Conservation (phyloP, 495 filamentous ascomycete species). For the Hyaloscypha variabilis region DNA sequence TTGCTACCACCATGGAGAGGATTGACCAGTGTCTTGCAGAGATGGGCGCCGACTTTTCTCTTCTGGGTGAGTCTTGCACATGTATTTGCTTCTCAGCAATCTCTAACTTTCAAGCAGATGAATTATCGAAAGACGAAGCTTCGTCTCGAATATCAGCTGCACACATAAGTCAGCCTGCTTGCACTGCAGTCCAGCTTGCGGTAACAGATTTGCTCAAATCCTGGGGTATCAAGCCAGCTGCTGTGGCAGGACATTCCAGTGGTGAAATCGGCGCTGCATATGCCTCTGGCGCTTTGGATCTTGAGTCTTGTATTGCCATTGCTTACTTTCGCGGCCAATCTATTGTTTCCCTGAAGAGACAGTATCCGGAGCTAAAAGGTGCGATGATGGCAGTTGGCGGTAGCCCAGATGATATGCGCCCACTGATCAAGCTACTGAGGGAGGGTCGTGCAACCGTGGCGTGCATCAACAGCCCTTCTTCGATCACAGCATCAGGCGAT, state of each 20-base stretch:
- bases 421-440: background rate
- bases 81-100: background rate
- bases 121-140: conserved; percentile 40
- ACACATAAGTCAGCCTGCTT: conserved; percentile 50
- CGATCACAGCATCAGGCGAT: conserved; percentile 61
- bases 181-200: conserved; percentile 52
- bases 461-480: conserved; percentile 59
- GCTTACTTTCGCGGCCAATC: conserved; percentile 45
- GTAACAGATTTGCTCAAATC: conserved; percentile 54
- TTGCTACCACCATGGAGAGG: background rate
- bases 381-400: conserved; percentile 54
- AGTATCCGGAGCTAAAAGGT: conserved; percentile 27
- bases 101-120: background rate
- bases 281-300: conserved; percentile 48
- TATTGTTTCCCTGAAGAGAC: background rate
- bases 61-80: background rate
- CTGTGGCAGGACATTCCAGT: conserved; percentile 64
- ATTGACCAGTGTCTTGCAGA: conserved; percentile 42
- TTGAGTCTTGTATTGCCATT: conserved; percentile 54
- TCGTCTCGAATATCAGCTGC: conserved; percentile 21
- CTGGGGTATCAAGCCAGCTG: conserved; percentile 54
- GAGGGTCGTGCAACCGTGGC: conserved; percentile 32
- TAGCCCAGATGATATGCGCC: conserved; percentile 12
- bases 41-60: background rate
- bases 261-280: conserved; percentile 64